Percentiles rank a stretch among this genome's conserved stretches.
Conservation (phyloP, 208 protist species). For the Strigomonas galati region DNA sequence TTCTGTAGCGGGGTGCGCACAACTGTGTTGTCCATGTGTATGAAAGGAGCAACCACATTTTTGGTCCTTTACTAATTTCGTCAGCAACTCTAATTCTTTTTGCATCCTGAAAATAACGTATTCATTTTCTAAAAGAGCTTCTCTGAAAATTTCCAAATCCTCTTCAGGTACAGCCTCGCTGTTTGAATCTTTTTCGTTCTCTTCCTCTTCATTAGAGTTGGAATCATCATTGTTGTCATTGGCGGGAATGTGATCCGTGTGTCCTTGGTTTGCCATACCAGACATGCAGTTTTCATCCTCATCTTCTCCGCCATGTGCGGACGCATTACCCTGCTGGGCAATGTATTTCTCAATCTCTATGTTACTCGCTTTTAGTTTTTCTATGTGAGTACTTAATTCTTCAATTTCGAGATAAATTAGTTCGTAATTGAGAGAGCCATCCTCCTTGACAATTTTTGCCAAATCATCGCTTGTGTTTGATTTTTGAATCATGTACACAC, state of each 20-base stretch:
- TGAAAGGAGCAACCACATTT: slow-evolving; percentile 23
- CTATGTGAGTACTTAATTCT: slow-evolving; percentile 31
- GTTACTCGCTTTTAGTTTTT: slow-evolving; percentile 64
- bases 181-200: slow-evolving; percentile 3
- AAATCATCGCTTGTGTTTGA: slow-evolving; percentile 8
- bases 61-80: slow-evolving; percentile 21
- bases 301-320: slow-evolving; percentile 13
- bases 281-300: slow-evolving; percentile 12
- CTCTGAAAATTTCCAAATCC: slow-evolving; percentile 26
- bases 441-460: slow-evolving; percentile 11
- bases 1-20: background rate
- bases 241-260: background rate
- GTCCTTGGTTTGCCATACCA: slow-evolving; percentile 3
- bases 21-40: background rate
- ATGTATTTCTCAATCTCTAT: slow-evolving; percentile 33
- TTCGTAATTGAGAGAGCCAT: slow-evolving; percentile 47
- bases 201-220: background rate
- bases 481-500: slow-evolving; percentile 78
- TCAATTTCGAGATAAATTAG: slow-evolving; percentile 60
- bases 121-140: slow-evolving; percentile 32
- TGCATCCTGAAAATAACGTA: slow-evolving; percentile 31
- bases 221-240: background rate
- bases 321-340: background rate
- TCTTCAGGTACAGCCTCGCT: slow-evolving; percentile 17
- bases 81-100: slow-evolving; percentile 23